Evolutionary conservation across 2,329 filamentous ascomycete species (phyloP).

Genomic region (Huntiella savannae): DNA sequence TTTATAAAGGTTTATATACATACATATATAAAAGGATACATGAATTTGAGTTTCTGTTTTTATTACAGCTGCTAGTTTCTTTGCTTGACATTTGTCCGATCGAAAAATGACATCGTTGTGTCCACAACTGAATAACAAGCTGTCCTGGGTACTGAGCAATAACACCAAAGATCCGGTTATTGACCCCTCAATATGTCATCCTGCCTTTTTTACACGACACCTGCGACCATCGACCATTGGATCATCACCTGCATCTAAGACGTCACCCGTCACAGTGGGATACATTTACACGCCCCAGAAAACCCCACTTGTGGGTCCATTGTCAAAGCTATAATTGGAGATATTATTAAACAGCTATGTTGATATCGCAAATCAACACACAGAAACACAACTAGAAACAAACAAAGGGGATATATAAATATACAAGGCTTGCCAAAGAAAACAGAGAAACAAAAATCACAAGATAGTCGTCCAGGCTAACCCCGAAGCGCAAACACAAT

Average conservation of each 20-base stretch:
- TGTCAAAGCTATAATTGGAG: constrained; percentile 5
- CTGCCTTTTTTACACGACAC: constrained; percentile 6
- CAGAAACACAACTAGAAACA: background rate
- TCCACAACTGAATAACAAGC: no score
- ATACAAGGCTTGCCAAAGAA: background rate
- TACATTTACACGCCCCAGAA: constrained; percentile 4
- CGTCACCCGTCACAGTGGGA: constrained; percentile 5
- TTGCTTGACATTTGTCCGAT: no score
- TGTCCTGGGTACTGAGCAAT: no score
- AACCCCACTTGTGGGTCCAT: background rate
- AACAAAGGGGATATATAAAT: background rate
- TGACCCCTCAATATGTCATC: constrained; percentile 8
- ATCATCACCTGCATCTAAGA: background rate
- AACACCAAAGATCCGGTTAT: background rate
- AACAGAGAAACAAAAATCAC: background rate
- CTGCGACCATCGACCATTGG: background rate
- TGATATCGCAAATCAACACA: background rate
- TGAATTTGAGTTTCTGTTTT: background rate
- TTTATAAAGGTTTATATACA: background rate
- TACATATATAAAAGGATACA: background rate
- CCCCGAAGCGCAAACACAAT: constrained; percentile 27
- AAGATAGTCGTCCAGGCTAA: background rate
- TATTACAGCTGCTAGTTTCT: no score
- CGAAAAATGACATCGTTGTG: no score
- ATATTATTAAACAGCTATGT: background rate